Conservation (phyloP, 73 alveolate genomes). For the Blepharisma stoltei region DNA sequence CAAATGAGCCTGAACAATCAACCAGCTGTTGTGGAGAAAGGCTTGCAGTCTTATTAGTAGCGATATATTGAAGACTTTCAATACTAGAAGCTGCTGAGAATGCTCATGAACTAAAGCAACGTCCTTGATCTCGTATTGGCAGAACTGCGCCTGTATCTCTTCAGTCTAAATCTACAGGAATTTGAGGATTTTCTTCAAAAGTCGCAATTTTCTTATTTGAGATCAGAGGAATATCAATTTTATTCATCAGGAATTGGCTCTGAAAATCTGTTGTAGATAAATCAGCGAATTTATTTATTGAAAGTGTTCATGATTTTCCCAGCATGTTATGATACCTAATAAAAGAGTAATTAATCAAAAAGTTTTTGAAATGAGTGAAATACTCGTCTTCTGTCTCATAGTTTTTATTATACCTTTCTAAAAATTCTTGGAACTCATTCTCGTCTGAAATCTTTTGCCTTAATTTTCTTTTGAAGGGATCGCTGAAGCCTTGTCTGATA, state of each 20-base stretch:
- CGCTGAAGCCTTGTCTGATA: too few species aligned
- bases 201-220: conserved; percentile 43
- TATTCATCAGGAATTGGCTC: neutral
- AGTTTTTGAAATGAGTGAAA: neutral
- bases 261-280: conserved; percentile 48
- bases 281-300: conserved; percentile 40
- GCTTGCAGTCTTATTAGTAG: conserved; percentile 40
- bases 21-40: conserved; percentile 72
- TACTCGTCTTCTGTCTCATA: neutral
- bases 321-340: neutral
- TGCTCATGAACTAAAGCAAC: conserved; percentile 85
- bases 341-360: neutral
- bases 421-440: neutral
- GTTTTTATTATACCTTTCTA: conserved; percentile 5
- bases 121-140: conserved; percentile 67
- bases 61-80: conserved; percentile 62
- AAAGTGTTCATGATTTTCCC: conserved; percentile 29
- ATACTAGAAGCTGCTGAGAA: conserved; percentile 79
- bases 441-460: too few species aligned
- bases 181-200: neutral
- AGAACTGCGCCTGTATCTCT: conserved; percentile 60
- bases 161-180: conserved; percentile 44
- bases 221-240: neutral
- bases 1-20: conserved; percentile 77
- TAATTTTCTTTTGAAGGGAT: too few species aligned